Evolutionary conservation across 1,139 yeast species (phyloP).

Genomic region (Debaryomyces sp.): DNA sequence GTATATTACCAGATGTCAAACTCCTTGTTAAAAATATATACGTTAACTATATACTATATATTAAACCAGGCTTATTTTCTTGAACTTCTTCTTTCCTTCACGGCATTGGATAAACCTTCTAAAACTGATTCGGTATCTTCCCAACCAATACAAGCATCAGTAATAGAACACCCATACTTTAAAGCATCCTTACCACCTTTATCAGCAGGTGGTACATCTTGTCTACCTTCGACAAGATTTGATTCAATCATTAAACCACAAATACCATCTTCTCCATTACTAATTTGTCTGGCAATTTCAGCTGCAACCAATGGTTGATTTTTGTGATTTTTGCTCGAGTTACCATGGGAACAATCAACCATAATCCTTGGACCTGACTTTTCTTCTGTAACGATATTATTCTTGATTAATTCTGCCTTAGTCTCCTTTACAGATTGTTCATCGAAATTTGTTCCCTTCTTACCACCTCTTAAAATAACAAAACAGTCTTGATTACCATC

Average conservation of each 20-base stretch:
- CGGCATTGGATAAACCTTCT: slow-evolving; percentile 73
- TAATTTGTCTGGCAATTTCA: slow-evolving; percentile 74
- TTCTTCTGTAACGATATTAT: slow-evolving; percentile 51
- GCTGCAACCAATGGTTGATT: slow-evolving; percentile 95
- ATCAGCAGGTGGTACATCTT: slow-evolving; percentile 72
- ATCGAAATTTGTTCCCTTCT: slow-evolving; percentile 87
- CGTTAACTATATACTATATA: neutral
- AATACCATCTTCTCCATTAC: slow-evolving; percentile 72
- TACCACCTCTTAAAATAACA: slow-evolving; percentile 94
- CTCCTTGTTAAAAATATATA: too few species aligned
- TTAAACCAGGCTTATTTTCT: slow-evolving; percentile 13
- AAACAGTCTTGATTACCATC: slow-evolving; percentile 92
- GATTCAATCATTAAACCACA: slow-evolving; percentile 98
- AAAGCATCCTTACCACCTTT: slow-evolving; percentile 71
- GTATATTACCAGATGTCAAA: neutral
- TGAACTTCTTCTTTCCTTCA: slow-evolving; percentile 67
- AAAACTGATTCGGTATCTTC: slow-evolving; percentile 78
- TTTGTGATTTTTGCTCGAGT: slow-evolving; percentile 83
- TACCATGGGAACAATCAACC: slow-evolving; percentile 98
- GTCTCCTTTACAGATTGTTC: slow-evolving; percentile 71
- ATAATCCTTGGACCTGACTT: slow-evolving; percentile 71
- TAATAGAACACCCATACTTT: slow-evolving; percentile 90
- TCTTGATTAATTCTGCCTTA: slow-evolving; percentile 60
- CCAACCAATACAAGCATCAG: slow-evolving; percentile 96
- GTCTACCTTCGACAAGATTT: slow-evolving; percentile 88